Evolutionary conservation across 257 asterid species (phyloP).

Genomic region (Solanum infundibuliforme): DNA sequence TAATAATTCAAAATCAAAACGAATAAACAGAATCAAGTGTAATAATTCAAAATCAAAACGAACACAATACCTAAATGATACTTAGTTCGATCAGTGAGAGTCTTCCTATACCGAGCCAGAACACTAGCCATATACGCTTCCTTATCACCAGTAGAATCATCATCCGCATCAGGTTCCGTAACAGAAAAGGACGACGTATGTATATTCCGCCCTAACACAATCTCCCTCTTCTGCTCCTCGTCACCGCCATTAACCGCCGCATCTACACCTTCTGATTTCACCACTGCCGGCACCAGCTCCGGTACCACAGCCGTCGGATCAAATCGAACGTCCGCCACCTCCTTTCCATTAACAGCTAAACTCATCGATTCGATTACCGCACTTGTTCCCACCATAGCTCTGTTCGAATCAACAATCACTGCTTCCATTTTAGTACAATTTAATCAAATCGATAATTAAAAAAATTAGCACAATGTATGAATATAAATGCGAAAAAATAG

Average conservation of each 20-base stretch:
- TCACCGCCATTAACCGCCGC: constrained; percentile 7
- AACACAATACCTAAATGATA: constrained; percentile 56
- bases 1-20: neutral
- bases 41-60: neutral
- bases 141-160: constrained; percentile 91
- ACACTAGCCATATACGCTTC: constrained; percentile 94
- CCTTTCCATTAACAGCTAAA: neutral
- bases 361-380: neutral
- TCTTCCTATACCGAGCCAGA: constrained; percentile 72
- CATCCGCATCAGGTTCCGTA: constrained; percentile 93
- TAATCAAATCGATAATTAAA: neutral
- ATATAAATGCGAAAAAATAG: neutral
- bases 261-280: constrained; percentile 5
- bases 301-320: constrained; percentile 43
- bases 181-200: constrained; percentile 74
- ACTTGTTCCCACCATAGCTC: neutral
- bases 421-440: neutral
- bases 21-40: neutral
- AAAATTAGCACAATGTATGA: neutral
- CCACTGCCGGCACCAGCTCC: constrained; percentile 49
- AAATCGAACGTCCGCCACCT: constrained; percentile 5
- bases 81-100: constrained; percentile 74
- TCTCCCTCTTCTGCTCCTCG: constrained; percentile 35
- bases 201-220: constrained; percentile 73
- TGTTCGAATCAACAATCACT: neutral